Evolutionary conservation across 2,329 filamentous ascomycete genomes (phyloP).

Genomic region (Exophiala sp.): DNA sequence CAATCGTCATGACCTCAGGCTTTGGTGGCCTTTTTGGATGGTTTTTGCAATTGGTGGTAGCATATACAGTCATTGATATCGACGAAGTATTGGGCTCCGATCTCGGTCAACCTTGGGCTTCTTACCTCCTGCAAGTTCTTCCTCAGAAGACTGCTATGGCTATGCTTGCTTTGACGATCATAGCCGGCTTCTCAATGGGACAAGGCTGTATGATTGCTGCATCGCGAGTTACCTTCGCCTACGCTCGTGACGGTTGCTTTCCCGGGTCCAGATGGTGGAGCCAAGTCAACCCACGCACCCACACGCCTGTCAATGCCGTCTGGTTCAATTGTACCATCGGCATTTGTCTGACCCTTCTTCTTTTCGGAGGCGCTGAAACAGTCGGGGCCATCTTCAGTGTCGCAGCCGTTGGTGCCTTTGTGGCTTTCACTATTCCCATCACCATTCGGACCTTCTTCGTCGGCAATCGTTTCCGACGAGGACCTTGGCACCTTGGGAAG

Average conservation of each 20-base stretch:
- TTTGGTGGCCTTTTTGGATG: conserved; percentile 67
- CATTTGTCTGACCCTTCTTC: conserved; percentile 58
- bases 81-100: conserved; percentile 56
- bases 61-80: conserved; percentile 68
- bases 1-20: conserved; percentile 66
- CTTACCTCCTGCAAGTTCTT: conserved; percentile 65
- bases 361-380: conserved; percentile 61
- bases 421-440: conserved; percentile 47
- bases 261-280: conserved; percentile 59
- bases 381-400: conserved; percentile 69
- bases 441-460: conserved; percentile 49
- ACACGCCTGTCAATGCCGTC: conserved; percentile 68
- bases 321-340: conserved; percentile 63
- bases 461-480: conserved; percentile 60
- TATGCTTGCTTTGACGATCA: conserved; percentile 63
- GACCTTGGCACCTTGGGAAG: conserved; percentile 66
- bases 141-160: conserved; percentile 59
- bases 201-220: conserved; percentile 67
- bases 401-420: conserved; percentile 65
- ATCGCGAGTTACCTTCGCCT: conserved; percentile 68
- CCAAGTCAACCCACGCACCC: conserved; percentile 57
- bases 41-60: conserved; percentile 70
- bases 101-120: conserved; percentile 67
- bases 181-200: conserved; percentile 69
- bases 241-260: conserved; percentile 69